Evolutionary conservation across 345 rosid genomes (phyloP), one percentile per base, ranked within the genome.

Genomic region (Chamaenerion angustifolium): DNA sequence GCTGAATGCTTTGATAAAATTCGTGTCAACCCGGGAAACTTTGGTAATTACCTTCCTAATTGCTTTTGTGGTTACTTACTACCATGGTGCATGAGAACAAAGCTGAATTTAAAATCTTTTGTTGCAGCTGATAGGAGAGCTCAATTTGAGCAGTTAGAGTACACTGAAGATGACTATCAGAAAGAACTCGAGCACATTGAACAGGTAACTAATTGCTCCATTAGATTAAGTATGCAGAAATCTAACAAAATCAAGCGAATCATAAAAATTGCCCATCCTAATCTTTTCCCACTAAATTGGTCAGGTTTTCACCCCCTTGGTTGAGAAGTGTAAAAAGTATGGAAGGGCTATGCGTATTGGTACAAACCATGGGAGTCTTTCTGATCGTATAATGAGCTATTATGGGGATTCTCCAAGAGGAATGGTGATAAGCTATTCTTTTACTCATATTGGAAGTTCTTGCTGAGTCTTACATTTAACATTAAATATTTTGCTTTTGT

Each of bases 321-420:
- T 92, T 68, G 95, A 92, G 72, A 92, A 92, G 80, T 92, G 96
- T 69, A 87, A 87, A 68, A 82, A 80, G 70, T 82, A 87, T 50
- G 95, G 96, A 65, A 82, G 98, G 76, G 98, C 96, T 3, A 78
- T 92, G 89, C 96, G 98, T 51, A 87, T 92, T 61, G 98, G 98
- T 52, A 92, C 98, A 60, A 92, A 92, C 69, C 98, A 92, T 58
- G 98, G 98, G 59, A 92, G 96, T 57, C 98, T 92, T 69, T 87
- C 98, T 58, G 96, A 92, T 75, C 93, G 98, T 49, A 87, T 92
- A 59, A 87, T 92, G 98, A 92, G 96, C 72, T 92, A 82, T 71
- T 78, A 84, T 10, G 98, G 98, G 37, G 98, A 92, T 71, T 87
- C 98, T 64, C 96, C 98, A 0, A 73, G 96, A 65, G 98, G 98